phyloP scores from a whole-genome alignment of 768 basidiomycete genomes.

The Chiua virens region DNA sequence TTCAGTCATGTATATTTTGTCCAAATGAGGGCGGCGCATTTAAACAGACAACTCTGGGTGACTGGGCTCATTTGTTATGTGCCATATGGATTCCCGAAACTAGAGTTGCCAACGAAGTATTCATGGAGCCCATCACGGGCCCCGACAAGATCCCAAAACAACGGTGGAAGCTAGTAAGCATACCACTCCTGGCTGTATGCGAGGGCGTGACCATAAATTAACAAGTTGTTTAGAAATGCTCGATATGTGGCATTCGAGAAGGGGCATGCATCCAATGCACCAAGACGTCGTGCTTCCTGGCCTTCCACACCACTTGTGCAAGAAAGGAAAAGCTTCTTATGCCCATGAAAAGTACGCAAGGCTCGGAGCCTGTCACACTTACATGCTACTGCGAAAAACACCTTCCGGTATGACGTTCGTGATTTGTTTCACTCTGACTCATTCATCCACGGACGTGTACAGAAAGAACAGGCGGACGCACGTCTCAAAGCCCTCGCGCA shows the following conservation, averaged over 20 bases:
- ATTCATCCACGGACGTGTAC: neutral
- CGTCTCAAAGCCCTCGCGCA: constrained; percentile 56
- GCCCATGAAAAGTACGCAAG: constrained; percentile 83
- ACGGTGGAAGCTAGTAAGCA: constrained; percentile 88
- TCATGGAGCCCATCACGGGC: constrained; percentile 97
- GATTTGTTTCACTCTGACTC: neutral
- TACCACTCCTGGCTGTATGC: constrained; percentile 1
- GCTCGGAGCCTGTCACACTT: constrained; percentile 68
- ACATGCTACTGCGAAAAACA: constrained; percentile 89
- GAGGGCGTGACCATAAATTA: neutral
- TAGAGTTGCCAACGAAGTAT: constrained; percentile 87
- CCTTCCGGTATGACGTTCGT: constrained; percentile 62
- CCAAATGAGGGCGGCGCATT: constrained; percentile 98
- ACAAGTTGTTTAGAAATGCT: constrained; percentile 49
- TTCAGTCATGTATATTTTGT: constrained; percentile 88
- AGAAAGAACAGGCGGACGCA: constrained; percentile 71
- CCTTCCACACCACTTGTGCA: constrained; percentile 95
- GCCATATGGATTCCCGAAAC: constrained; percentile 98
- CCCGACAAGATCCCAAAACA: constrained; percentile 85
- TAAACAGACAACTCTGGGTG: constrained; percentile 90
- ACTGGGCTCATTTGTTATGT: constrained; percentile 96
- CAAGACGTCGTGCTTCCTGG: constrained; percentile 85
- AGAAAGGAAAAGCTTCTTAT: constrained; percentile 80
- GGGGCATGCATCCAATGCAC: constrained; percentile 98
- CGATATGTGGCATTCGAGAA: constrained; percentile 54